A percentile compares a stretch with the other conserved stretches of the same genome.
Conservation (phyloP, 106 monocot species). For the Dendrobium nobile region DNA sequence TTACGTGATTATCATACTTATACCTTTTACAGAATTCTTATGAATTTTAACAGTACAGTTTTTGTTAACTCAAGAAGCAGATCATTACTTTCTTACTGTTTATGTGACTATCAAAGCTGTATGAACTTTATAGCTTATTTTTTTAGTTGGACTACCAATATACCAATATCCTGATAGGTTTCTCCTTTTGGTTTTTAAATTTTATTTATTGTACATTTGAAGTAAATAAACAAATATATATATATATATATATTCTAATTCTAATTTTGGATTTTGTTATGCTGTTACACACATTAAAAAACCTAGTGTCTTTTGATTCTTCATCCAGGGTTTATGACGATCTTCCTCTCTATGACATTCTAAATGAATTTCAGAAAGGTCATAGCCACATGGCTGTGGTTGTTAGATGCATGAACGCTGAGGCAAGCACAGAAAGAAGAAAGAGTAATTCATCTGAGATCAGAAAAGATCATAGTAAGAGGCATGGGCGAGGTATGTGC, state of each 20-base stretch:
- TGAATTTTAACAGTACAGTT: too few relatives aligned
- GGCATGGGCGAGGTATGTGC: neutral
- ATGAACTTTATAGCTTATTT: neutral
- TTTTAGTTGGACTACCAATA: neutral
- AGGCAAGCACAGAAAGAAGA: slow-evolving; percentile 19
- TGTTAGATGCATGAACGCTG: slow-evolving; percentile 42
- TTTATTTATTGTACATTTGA: neutral
- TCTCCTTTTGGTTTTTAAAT: neutral
- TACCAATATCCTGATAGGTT: neutral
- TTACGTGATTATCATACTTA: too few relatives aligned
- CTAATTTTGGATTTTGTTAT: neutral
- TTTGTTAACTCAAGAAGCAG: neutral
- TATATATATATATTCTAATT: too few relatives aligned
- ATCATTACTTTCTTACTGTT: neutral
- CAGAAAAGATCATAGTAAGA: slow-evolving; percentile 9
- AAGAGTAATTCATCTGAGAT: slow-evolving; percentile 26
- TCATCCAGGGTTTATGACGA: slow-evolving; percentile 71
- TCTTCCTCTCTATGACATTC: slow-evolving; percentile 88
- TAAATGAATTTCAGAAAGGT: slow-evolving; percentile 96
- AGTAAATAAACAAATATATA: neutral
- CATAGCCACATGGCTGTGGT: slow-evolving; percentile 98
- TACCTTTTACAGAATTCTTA: too few relatives aligned
- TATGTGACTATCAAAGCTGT: neutral
- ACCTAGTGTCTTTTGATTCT: neutral
- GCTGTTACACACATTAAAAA: neutral